Percentiles rank a stretch among this genome's conserved stretches.
These are phyloP conservation scores for Pythium biforme DNA, from an alignment of 352 stramenopile genomes.

Conservation along the genomic window DNA sequence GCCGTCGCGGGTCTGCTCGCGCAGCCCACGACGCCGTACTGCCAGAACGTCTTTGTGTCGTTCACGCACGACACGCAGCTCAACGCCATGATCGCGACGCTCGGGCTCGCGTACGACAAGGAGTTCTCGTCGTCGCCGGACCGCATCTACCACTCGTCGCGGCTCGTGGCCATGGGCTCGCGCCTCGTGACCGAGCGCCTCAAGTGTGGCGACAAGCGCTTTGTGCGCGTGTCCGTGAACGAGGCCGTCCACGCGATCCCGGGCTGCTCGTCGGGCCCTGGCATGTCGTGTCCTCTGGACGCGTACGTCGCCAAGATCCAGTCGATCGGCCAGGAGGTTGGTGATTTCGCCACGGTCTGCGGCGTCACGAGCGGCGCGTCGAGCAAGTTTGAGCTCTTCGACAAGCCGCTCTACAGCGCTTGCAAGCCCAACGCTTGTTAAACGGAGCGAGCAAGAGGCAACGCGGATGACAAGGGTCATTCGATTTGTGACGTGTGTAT, in stretches of 20 bases:
- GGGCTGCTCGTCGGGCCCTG: constrained; percentile 43
- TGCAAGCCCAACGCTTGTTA: constrained; percentile 13
- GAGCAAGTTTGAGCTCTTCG: constrained; percentile 43
- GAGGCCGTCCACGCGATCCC: constrained; percentile 44
- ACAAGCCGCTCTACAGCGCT: constrained; percentile 32
- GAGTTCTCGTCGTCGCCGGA: constrained; percentile 36
- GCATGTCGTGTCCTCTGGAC: constrained; percentile 44
- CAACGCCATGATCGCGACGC: constrained; percentile 44
- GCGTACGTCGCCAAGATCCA: constrained; percentile 43
- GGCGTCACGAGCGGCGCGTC: constrained; percentile 32
- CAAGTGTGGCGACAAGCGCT: constrained; percentile 37
- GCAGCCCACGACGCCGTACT: constrained; percentile 42
- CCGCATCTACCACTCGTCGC: constrained; percentile 48
- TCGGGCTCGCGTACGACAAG: constrained; percentile 45
- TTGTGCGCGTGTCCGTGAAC: constrained; percentile 52
- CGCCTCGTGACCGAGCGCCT: constrained; percentile 48
- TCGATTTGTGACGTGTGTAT: no score
- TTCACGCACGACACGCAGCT: constrained; percentile 62
- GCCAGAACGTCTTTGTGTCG: constrained; percentile 51
- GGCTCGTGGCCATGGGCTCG: constrained; percentile 38
- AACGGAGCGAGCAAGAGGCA: background rate
- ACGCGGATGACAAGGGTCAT: no score
- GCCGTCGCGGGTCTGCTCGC: constrained; percentile 42
- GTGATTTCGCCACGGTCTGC: constrained; percentile 47
- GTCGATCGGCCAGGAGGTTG: constrained; percentile 33